Percentiles rank a stretch among this genome's conserved stretches.
These are phyloP conservation scores for Populus ilicifolia DNA, from an alignment of 345 rosid genomes.

Conservation along the genomic window DNA sequence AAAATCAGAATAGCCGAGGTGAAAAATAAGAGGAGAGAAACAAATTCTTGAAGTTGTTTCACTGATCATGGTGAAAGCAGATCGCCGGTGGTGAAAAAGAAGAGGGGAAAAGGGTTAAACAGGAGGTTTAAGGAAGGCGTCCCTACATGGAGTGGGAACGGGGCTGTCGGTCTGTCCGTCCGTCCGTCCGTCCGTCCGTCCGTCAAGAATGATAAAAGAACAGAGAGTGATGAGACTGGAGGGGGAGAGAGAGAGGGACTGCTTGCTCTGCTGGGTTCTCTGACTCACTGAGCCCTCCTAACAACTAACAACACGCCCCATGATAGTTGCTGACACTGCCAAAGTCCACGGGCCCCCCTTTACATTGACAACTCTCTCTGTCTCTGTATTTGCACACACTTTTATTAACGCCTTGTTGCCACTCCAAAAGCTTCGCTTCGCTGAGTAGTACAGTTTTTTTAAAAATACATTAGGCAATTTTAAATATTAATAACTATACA, in stretches of 20 bases:
- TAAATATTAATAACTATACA: too few relatives aligned
- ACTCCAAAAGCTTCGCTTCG: too few relatives aligned
- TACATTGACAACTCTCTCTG: constrained; percentile 9
- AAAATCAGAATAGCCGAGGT: too few relatives aligned
- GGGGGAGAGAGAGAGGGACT: constrained; percentile 37
- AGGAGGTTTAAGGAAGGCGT: neutral
- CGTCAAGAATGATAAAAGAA: constrained; percentile 8
- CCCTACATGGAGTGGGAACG: neutral
- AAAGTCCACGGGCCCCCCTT: constrained; percentile 18
- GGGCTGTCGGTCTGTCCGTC: neutral
- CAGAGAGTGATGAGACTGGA: constrained; percentile 52
- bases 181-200: neutral
- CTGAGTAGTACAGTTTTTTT: too few relatives aligned
- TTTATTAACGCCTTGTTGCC: too few relatives aligned
- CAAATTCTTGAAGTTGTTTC: too few relatives aligned
- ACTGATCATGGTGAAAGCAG: neutral
- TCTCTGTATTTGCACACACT: neutral
- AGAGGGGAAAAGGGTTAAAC: too few relatives aligned
- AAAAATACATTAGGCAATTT: too few relatives aligned
- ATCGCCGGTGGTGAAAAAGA: too few relatives aligned
- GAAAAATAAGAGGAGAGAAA: too few relatives aligned
- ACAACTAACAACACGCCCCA: constrained; percentile 58
- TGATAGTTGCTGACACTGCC: constrained; percentile 47
- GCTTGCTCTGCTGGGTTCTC: constrained; percentile 22
- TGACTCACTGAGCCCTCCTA: constrained; percentile 52